phyloP scores from a whole-genome alignment of 2,329 filamentous ascomycete genomes.

The Aureobasidium sp. region DNA sequence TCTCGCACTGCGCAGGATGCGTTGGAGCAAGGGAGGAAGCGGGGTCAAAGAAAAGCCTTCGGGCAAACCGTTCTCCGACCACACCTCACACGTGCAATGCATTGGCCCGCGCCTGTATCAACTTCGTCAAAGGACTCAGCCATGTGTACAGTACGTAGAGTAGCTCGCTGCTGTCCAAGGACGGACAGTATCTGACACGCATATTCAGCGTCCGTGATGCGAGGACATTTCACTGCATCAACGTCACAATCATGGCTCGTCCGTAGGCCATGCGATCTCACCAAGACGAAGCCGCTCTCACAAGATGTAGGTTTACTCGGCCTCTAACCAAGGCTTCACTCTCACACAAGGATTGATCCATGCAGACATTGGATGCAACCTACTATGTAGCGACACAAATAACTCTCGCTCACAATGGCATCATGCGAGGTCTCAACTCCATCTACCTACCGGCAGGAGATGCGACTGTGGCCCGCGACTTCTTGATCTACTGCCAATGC shows the following conservation, averaged over 20 bases:
- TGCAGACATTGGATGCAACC: constrained; percentile 21
- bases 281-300: constrained; percentile 16
- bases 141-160: neutral
- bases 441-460: constrained; percentile 18
- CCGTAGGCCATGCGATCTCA: constrained; percentile 22
- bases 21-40: neutral
- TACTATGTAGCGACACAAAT: constrained; percentile 28
- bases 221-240: neutral
- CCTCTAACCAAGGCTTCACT: too few species aligned
- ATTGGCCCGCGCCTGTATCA: neutral
- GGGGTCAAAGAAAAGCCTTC: neutral
- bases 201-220: too few species aligned
- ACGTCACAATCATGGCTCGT: constrained; percentile 15
- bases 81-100: neutral
- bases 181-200: neutral
- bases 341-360: too few species aligned
- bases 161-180: neutral
- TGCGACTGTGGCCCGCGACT: neutral
- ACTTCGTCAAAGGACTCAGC: neutral
- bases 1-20: neutral
- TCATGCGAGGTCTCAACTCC: constrained; percentile 28
- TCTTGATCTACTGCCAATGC: constrained; percentile 21
- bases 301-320: neutral
- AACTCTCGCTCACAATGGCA: neutral
- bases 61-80: neutral